phyloP scores from a whole-genome alignment of 805 yeast genomes.

The Ascoidea asiatica region DNA sequence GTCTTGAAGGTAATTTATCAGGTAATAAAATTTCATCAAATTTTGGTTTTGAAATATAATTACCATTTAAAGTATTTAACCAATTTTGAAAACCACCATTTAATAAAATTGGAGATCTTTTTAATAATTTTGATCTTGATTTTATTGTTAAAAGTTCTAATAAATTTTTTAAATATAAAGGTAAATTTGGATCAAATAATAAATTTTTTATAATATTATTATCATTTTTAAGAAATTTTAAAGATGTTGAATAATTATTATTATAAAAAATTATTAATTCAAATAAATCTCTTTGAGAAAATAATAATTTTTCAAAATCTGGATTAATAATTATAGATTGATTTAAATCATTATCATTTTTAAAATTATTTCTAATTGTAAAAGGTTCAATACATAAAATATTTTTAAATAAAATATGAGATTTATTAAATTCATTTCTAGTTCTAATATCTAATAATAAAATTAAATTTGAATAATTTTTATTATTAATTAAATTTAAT shows the following conservation, averaged over 20 bases:
- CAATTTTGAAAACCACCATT: constrained; percentile 46
- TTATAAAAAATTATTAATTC: constrained; percentile 60
- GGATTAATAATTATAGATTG: constrained; percentile 45
- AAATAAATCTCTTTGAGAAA: constrained; percentile 37
- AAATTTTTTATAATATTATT: constrained; percentile 4
- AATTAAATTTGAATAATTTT: constrained; percentile 19
- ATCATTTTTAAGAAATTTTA: no score
- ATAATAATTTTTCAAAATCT: constrained; percentile 36
- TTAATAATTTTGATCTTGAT: constrained; percentile 22
- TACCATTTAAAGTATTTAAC: constrained; percentile 13
- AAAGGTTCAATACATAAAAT: constrained; percentile 70
- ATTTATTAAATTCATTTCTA: constrained; percentile 39
- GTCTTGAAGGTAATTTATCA: constrained; percentile 4
- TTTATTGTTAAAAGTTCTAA: constrained; percentile 22
- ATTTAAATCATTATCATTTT: constrained; percentile 51
- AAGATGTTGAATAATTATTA: constrained; percentile 3
- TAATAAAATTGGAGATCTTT: constrained; percentile 29
- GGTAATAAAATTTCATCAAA: constrained; percentile 8
- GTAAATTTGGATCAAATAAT: constrained; percentile 2
- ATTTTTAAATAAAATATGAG: constrained; percentile 48
- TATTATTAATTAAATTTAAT: not conserved
- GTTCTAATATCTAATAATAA: constrained; percentile 66
- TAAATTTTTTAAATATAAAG: constrained; percentile 18
- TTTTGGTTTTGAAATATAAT: constrained; percentile 7
- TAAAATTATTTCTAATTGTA: constrained; percentile 32